Conservation (phyloP, 768 basidiomycete species). For the Amanita muscaria region DNA sequence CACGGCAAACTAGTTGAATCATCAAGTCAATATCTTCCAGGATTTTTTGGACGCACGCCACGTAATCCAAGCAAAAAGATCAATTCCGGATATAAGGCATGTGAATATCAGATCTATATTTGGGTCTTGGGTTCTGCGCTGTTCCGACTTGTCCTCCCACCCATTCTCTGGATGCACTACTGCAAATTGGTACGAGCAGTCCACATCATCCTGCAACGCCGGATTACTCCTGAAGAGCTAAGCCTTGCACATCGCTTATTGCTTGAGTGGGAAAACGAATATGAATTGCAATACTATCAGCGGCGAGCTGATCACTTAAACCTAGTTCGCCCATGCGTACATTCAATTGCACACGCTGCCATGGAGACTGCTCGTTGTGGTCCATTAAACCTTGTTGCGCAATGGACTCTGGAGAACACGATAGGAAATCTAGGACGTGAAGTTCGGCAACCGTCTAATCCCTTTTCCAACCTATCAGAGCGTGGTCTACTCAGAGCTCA, state of each 20-base stretch:
- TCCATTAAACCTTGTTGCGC: constrained; percentile 16
- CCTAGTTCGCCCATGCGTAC: constrained; percentile 21
- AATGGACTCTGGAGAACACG: constrained; percentile 22
- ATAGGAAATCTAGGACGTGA: constrained; percentile 22
- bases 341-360: constrained; percentile 19
- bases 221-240: constrained; percentile 13
- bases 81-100: constrained; percentile 23
- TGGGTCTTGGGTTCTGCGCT: constrained; percentile 21
- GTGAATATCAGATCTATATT: constrained; percentile 20
- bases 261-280: constrained; percentile 19
- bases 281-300: constrained; percentile 22
- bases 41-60: constrained; percentile 21
- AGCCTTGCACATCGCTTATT: constrained; percentile 11
- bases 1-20: constrained; percentile 9
- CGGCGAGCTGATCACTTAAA: constrained; percentile 18
- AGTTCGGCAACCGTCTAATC: constrained; percentile 16
- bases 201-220: constrained; percentile 15
- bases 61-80: constrained; percentile 24
- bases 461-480: constrained; percentile 20
- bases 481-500: constrained; percentile 15
- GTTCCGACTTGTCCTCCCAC: constrained; percentile 14
- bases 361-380: constrained; percentile 16
- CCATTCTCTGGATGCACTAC: constrained; percentile 16
- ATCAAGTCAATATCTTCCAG: constrained; percentile 6
- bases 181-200: constrained; percentile 19